Base-by-base conservation (phyloP, 2,329 filamentous ascomycete species). In the Cladophialophora exuberans region DNA sequence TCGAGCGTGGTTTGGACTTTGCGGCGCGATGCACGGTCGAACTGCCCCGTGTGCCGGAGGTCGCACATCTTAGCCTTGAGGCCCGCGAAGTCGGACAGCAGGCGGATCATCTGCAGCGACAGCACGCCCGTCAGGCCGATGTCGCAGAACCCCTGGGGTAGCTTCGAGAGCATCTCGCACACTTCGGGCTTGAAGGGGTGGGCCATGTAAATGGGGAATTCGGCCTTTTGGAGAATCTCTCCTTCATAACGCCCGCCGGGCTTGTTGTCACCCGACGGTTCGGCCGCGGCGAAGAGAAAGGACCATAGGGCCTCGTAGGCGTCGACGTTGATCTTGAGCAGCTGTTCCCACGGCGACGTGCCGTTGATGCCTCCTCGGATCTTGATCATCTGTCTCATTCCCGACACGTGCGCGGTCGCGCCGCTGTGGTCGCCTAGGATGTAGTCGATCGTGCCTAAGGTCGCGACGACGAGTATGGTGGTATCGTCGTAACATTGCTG, bases 321-420 rank as follows among this genome's bases (percentile, higher is more conserved):
- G n/a, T 45, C 43, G 36, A 53, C 35, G 13, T 53, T 52, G 5
- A 44, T 18, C 17, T 45, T 45, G n/a, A 57, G 49, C 11, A 57
- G 23, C 9, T 31, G 23, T 18, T 54, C 50, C 54, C 54, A 57
- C 11, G 49, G 49, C 4, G 49, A 33, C 13, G 35, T 15, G 23
- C n/a, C 28, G 7, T 52, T 49, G 36, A 53, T 18, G 9, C 50
- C 54, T 36, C 54, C 54, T 48, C 54, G 33, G 11, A 57, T 47
- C 36, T 38, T 54, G 33, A 57, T 36, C 38, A 57, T 57, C 39
- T 54, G 54, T 6, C 54, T 52, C 54, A 57, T 57, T n/a, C 54
- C 49, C 17, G 49, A 47, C n/a, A 57, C 36, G 23, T 57, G 49
- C 30, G 49, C 41, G 13, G 18, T 33, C n/a, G 54, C 54, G 20